Percentiles rank a stretch among this genome's conserved stretches.
Evolutionary conservation across 495 filamentous ascomycete species (phyloP).

Genomic region (Neurospora sp.): DNA sequence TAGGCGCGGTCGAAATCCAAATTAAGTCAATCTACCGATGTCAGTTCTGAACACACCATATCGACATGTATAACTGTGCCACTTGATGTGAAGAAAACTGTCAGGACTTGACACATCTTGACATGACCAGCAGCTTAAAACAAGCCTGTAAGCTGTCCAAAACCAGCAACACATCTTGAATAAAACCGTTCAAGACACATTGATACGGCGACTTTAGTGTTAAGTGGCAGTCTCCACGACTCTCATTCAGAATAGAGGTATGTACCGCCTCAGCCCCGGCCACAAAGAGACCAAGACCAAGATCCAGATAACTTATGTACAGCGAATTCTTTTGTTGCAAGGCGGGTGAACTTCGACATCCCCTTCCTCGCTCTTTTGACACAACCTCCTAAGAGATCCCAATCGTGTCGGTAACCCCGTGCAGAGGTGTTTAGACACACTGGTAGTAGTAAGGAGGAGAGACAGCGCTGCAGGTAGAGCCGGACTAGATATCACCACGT

Average conservation of each 20-base stretch:
- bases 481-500: slow-evolving; percentile 5
- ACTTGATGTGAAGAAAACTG: too few relatives aligned
- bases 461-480: slow-evolving; percentile 16
- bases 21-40: too few relatives aligned
- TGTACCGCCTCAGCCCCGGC: neutral
- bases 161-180: neutral
- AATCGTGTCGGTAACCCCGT: neutral
- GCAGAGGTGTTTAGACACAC: slow-evolving; percentile 16
- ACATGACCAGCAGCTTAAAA: too few relatives aligned
- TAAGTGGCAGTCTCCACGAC: too few relatives aligned
- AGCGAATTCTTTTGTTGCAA: neutral
- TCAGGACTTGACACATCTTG: too few relatives aligned
- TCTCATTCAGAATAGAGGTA: neutral
- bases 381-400: neutral
- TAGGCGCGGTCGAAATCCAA: too few relatives aligned
- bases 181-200: neutral
- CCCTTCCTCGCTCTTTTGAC: neutral
- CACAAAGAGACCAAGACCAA: neutral
- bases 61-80: too few relatives aligned
- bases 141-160: neutral
- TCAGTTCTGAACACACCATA: too few relatives aligned
- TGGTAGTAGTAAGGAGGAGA: slow-evolving; percentile 29
- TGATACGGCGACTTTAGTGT: neutral
- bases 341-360: neutral
- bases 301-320: neutral